phyloP scores from a whole-genome alignment of 352 stramenopile genomes.

The Phytophthora citrophthora region DNA sequence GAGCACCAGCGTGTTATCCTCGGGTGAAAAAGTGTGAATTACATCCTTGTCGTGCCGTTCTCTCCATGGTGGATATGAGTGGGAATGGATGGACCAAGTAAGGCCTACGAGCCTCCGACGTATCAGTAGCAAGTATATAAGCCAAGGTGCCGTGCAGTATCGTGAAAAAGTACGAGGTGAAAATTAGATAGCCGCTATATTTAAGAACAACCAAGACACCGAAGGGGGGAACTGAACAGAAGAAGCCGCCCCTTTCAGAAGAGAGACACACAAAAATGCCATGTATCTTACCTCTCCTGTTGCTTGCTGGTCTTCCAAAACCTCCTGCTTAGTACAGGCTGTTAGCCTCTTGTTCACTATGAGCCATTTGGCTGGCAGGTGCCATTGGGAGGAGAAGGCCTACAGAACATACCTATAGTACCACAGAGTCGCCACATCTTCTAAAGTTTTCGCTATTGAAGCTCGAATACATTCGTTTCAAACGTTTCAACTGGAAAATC shows the following conservation, averaged over 20 bases:
- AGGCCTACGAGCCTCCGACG: slow-evolving; percentile 15
- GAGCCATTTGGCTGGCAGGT: no score
- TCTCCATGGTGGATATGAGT: slow-evolving; percentile 30
- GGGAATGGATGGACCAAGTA: slow-evolving; percentile 40
- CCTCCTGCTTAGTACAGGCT: no score
- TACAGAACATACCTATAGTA: no score
- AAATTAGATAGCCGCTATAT: slow-evolving; percentile 52
- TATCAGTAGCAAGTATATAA: slow-evolving; percentile 55
- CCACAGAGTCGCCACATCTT: not conserved
- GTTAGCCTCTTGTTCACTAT: no score
- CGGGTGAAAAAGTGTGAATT: slow-evolving; percentile 37
- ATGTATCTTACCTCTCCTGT: slow-evolving; percentile 35
- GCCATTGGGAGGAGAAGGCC: no score
- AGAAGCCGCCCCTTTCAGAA: slow-evolving; percentile 2
- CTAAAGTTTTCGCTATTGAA: no score
- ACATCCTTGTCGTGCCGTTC: slow-evolving; percentile 28
- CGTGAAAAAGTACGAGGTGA: slow-evolving; percentile 42
- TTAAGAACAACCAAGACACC: slow-evolving; percentile 33
- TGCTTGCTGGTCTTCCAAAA: no score
- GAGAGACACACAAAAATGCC: slow-evolving; percentile 35
- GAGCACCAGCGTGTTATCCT: slow-evolving; percentile 87
- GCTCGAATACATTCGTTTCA: no score
- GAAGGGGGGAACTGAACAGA: slow-evolving; percentile 10
- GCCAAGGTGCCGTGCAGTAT: slow-evolving; percentile 44
- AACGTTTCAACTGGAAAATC: no score